These are phyloP conservation scores for Colletotrichum tropicale DNA, from an alignment of 2,329 filamentous ascomycete species.

Conservation along the genomic window DNA sequence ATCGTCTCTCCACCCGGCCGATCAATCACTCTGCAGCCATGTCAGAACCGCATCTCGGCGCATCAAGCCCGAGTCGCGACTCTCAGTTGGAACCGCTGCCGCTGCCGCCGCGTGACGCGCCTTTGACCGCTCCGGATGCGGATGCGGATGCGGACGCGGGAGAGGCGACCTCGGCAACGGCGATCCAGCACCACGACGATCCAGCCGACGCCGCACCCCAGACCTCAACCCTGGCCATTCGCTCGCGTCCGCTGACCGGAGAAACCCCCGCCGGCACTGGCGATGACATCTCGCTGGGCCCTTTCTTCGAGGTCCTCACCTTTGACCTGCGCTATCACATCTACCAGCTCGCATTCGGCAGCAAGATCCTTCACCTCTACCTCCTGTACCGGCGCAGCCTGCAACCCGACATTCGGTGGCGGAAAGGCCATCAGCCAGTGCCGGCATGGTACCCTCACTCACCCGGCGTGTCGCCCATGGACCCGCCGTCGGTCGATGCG, in stretches of 20 bases:
- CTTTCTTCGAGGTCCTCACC: conserved; percentile 18
- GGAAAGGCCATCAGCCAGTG: conserved; percentile 19
- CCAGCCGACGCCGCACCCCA: neutral
- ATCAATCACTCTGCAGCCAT: neutral
- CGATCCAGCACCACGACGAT: neutral
- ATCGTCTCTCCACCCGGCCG: neutral
- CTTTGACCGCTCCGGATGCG: conserved; percentile 12
- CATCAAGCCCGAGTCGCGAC: neutral
- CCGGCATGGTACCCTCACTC: conserved; percentile 19
- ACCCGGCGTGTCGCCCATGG: conserved; percentile 15
- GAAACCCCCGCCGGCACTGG: neutral
- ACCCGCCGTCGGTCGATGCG: conserved; percentile 15
- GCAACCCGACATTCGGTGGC: conserved; percentile 15
- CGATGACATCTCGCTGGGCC: neutral
- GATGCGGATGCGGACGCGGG: conserved; percentile 15
- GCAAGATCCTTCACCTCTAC: conserved; percentile 16
- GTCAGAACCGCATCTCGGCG: neutral
- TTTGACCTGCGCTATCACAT: conserved; percentile 19
- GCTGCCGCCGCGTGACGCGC: conserved; percentile 2
- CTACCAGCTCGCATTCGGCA: conserved; percentile 18
- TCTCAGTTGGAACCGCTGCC: neutral
- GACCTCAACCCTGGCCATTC: neutral
- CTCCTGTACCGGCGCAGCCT: conserved; percentile 18
- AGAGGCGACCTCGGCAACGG: conserved; percentile 1
- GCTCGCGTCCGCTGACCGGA: neutral